Percentiles rank a stretch among this genome's conserved stretches.
These are phyloP conservation scores for Bullera alba DNA, from an alignment of 768 basidiomycete genomes.

Conservation along the genomic window DNA sequence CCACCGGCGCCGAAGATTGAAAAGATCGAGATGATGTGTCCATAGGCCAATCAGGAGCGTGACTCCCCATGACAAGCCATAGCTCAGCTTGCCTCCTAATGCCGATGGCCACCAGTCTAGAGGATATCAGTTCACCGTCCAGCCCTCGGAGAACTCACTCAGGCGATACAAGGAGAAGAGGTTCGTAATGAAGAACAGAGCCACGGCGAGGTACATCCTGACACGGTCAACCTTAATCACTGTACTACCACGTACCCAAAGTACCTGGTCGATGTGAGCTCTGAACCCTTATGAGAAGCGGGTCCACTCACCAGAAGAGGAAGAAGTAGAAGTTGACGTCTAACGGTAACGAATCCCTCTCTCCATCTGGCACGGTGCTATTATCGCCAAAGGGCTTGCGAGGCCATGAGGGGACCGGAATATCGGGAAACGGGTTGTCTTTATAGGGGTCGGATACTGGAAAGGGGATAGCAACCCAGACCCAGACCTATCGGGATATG, in stretches of 20 bases:
- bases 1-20: slow-evolving; percentile 31
- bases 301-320: slow-evolving; percentile 39
- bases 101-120: slow-evolving; percentile 48
- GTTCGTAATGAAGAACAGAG: slow-evolving; percentile 49
- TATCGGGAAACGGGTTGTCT: slow-evolving; percentile 43
- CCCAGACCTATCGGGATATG: slow-evolving; percentile 41
- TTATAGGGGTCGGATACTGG: slow-evolving; percentile 46
- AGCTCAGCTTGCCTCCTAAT: slow-evolving; percentile 47
- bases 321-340: slow-evolving; percentile 50
- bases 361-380: slow-evolving; percentile 1
- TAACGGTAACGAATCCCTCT: slow-evolving; percentile 31
- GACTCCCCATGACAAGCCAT: slow-evolving; percentile 44
- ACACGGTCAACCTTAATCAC: background rate
- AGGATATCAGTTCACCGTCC: background rate
- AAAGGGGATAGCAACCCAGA: slow-evolving; percentile 49
- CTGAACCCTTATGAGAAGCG: background rate
- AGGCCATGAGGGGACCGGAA: slow-evolving; percentile 30
- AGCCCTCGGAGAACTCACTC: slow-evolving; percentile 15
- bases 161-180: slow-evolving; percentile 49
- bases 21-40: slow-evolving; percentile 41
- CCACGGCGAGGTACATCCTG: slow-evolving; percentile 48
- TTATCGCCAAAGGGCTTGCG: slow-evolving; percentile 1
- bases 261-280: slow-evolving; percentile 7
- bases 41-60: slow-evolving; percentile 32
- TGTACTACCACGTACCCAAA: slow-evolving; percentile 12